phyloP scores from a whole-genome alignment of 345 rosid species.

The Firmiana major region DNA sequence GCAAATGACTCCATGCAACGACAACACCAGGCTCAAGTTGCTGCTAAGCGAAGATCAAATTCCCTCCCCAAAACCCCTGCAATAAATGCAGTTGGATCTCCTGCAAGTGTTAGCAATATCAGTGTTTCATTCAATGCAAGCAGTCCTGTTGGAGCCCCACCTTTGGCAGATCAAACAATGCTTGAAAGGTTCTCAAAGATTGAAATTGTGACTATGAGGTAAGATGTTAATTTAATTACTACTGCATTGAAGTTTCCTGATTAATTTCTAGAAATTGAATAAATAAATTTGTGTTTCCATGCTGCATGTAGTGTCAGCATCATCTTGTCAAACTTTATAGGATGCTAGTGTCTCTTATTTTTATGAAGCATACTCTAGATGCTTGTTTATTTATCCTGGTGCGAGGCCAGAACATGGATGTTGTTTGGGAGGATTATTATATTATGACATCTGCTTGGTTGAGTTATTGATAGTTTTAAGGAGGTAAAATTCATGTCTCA shows the following conservation, averaged over 20 bases:
- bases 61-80: constrained; percentile 71
- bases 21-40: constrained; percentile 61
- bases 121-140: constrained; percentile 57
- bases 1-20: constrained; percentile 75
- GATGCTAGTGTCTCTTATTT: background rate
- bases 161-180: constrained; percentile 58
- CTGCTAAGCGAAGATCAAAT: constrained; percentile 68
- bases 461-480: background rate
- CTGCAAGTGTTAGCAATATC: constrained; percentile 82
- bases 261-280: background rate
- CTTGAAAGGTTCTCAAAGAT: constrained; percentile 85
- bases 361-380: background rate
- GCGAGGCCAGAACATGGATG: background rate
- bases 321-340: constrained; percentile 8
- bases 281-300: background rate
- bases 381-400: background rate
- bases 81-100: constrained; percentile 85
- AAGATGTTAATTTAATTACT: constrained; percentile 15
- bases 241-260: background rate
- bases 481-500: background rate
- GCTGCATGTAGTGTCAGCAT: background rate
- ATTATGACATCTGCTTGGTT: background rate
- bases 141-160: constrained; percentile 79
- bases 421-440: background rate
- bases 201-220: constrained; percentile 69